These are phyloP conservation scores for Xylaria bambusicola DNA, from an alignment of 495 filamentous ascomycete species.

Conservation along the genomic window DNA sequence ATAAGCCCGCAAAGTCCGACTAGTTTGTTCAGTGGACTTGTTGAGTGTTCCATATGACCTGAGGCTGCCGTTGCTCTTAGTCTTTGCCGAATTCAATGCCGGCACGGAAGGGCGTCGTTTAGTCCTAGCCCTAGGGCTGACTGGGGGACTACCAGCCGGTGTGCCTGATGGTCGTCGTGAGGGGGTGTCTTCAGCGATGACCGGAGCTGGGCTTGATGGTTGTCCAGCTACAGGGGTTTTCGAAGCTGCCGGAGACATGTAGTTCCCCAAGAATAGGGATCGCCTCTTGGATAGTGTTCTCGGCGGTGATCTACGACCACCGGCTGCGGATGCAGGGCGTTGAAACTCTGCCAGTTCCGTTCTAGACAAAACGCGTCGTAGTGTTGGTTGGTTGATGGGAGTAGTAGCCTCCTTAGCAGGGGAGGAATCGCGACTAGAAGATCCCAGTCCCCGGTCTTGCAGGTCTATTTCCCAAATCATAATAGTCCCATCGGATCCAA, in stretches of 20 bases:
- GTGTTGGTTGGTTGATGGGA: slow-evolving; percentile 61
- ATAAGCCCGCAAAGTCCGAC: slow-evolving; percentile 76
- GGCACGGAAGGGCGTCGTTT: slow-evolving; percentile 57
- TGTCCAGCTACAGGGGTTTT: slow-evolving; percentile 37
- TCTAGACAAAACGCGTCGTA: slow-evolving; percentile 74
- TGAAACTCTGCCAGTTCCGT: slow-evolving; percentile 78
- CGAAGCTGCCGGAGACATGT: slow-evolving; percentile 30
- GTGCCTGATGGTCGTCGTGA: slow-evolving; percentile 41
- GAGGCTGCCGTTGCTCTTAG: slow-evolving; percentile 53
- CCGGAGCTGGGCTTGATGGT: slow-evolving; percentile 33
- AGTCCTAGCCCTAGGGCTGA: slow-evolving; percentile 46
- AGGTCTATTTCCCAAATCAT: slow-evolving; percentile 77
- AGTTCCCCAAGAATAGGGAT: slow-evolving; percentile 37
- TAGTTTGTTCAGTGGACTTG: slow-evolving; percentile 77
- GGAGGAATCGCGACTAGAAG: slow-evolving; percentile 45
- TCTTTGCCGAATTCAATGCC: slow-evolving; percentile 54
- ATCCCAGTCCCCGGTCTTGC: slow-evolving; percentile 35
- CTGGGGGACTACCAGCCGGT: slow-evolving; percentile 46
- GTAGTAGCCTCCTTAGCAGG: slow-evolving; percentile 52
- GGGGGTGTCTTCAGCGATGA: slow-evolving; percentile 40
- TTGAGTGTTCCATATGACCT: slow-evolving; percentile 65
- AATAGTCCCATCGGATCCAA: slow-evolving; percentile 79
- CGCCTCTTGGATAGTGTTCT: slow-evolving; percentile 51
- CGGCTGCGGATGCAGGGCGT: slow-evolving; percentile 56
- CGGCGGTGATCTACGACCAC: slow-evolving; percentile 64